Percentiles rank a stretch among this genome's conserved stretches.
Evolutionary conservation across 2,329 filamentous ascomycete species (phyloP).

Genomic region (Aspergillus ochraceoroseus): DNA sequence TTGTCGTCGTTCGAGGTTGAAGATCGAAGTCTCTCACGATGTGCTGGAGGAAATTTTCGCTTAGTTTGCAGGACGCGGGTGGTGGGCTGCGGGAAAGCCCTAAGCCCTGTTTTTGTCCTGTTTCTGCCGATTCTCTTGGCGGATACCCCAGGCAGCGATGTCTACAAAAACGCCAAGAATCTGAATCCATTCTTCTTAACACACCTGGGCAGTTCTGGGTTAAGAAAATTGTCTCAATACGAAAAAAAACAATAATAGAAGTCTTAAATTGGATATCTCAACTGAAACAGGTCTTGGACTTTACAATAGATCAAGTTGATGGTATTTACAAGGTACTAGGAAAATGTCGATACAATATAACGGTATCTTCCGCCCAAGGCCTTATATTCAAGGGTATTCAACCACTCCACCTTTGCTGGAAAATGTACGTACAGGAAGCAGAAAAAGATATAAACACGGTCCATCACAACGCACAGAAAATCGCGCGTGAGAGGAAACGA

Average conservation of each 20-base stretch:
- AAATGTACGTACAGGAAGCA: slow-evolving; percentile 17
- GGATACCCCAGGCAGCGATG: slow-evolving; percentile 10
- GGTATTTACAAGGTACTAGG: too few species aligned
- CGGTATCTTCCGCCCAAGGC: slow-evolving; percentile 2
- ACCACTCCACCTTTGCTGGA: slow-evolving; percentile 1
- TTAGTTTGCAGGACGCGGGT: slow-evolving; percentile 30
- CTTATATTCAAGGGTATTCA: slow-evolving; percentile 4
- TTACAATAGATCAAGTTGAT: too few species aligned
- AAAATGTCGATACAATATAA: too few species aligned
- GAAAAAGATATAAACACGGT: slow-evolving; percentile 8
- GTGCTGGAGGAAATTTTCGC: slow-evolving; percentile 44
- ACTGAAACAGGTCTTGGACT: too few species aligned
- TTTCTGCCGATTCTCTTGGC: slow-evolving; percentile 1
- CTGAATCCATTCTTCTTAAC: too few species aligned
- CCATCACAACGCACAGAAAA: slow-evolving; percentile 7
- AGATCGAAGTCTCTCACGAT: slow-evolving; percentile 32
- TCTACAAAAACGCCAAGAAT: too few species aligned
- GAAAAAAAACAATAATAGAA: too few species aligned
- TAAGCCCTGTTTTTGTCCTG: slow-evolving; percentile 32
- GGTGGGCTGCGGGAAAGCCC: slow-evolving; percentile 31
- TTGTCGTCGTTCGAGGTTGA: slow-evolving; percentile 38
- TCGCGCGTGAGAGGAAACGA: slow-evolving; percentile 15
- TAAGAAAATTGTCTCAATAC: too few species aligned
- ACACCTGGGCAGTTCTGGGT: too few species aligned
- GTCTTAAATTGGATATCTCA: too few species aligned